phyloP scores from a whole-genome alignment of 371 early-diverging fungal species.

The Mortierella sp. region DNA sequence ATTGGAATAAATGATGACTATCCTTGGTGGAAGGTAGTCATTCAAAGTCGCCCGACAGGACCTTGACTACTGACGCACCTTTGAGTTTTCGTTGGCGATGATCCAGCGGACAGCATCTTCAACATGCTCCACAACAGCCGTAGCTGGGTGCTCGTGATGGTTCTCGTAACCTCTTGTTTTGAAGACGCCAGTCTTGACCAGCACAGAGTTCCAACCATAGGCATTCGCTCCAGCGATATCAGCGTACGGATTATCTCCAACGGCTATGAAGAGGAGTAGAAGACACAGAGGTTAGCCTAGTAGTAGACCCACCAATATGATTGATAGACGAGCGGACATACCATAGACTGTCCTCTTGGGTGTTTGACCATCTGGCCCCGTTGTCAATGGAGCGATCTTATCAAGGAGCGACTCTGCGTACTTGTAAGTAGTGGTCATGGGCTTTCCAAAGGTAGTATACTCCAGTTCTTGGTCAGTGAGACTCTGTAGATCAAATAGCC shows the following conservation, averaged over 20 bases:
- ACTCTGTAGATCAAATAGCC: constrained; percentile 30
- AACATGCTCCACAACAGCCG: constrained; percentile 35
- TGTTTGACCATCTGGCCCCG: constrained; percentile 5
- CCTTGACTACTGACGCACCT: not conserved
- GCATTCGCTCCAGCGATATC: constrained; percentile 87
- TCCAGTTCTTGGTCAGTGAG: constrained; percentile 61
- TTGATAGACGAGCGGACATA: constrained; percentile 1
- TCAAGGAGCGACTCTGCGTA: constrained; percentile 72
- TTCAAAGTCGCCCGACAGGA: too few species aligned
- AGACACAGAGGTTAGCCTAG: not conserved
- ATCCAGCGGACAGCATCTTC: constrained; percentile 49
- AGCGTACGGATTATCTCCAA: constrained; percentile 81
- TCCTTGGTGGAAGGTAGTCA: too few species aligned
- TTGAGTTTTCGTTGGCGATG: constrained; percentile 32
- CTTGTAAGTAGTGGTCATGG: constrained; percentile 75
- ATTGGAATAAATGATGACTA: too few species aligned
- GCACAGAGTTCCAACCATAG: constrained; percentile 83
- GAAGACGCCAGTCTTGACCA: constrained; percentile 90
- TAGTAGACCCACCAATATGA: not conserved
- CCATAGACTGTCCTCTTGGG: constrained; percentile 48
- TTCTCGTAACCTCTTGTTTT: constrained; percentile 58
- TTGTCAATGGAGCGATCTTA: constrained; percentile 29
- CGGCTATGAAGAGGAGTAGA: constrained; percentile 53
- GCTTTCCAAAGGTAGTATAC: constrained; percentile 85
- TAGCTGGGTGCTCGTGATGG: constrained; percentile 41